Evolutionary conservation across 2,329 filamentous ascomycete genomes (phyloP), one percentile per base, ranked within the genome.

Genomic region (Pseudogymnoascus sp.): DNA sequence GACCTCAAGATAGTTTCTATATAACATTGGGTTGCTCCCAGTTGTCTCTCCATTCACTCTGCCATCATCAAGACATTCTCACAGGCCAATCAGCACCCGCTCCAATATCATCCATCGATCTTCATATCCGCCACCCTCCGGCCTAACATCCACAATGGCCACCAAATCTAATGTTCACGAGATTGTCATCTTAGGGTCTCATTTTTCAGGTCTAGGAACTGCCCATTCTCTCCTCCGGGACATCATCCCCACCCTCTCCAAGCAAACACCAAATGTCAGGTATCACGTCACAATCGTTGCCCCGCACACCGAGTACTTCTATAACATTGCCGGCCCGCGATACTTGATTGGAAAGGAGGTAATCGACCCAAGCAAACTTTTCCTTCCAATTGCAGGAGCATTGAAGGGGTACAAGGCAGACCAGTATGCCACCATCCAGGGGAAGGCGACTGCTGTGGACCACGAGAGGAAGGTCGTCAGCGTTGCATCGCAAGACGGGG

Each of bases 231-330:
- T 57, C 51, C 51, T 57, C 51, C 51, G 51, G 51, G 51, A 57
- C 28, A 57, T 57, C 51, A 34, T 57, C n/a, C 51, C 51, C 14
- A 13, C 10, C 51, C 51, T 57, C n/a, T 57, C 51, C 34, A 62
- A 57, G n/a, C 51, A 57, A 57, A 62, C 43, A n/a, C 62, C 64
- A 23, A 11, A 36, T 13, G 63, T 62, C 14, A 75, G 75, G 7
- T 83, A 83, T 70, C 80, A 81, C 63, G 73, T 86, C 60, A 79
- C 80, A 51, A 74, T 85, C n/a, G 76, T 87, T 70, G 79, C 80
- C 65, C 81, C 83, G 3, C 80, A 80, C 13, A 75, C 77, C 3
- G 75, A 79, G 43, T 84, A 81, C 75, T 86, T 77, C 75, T 85
- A 78, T 71, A 79, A 79, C 43, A 73, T 81, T 23, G 82, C 79